Evolutionary conservation across 148 eudicot genomes (phyloP).

Genomic region (Polygonum maritimum): DNA sequence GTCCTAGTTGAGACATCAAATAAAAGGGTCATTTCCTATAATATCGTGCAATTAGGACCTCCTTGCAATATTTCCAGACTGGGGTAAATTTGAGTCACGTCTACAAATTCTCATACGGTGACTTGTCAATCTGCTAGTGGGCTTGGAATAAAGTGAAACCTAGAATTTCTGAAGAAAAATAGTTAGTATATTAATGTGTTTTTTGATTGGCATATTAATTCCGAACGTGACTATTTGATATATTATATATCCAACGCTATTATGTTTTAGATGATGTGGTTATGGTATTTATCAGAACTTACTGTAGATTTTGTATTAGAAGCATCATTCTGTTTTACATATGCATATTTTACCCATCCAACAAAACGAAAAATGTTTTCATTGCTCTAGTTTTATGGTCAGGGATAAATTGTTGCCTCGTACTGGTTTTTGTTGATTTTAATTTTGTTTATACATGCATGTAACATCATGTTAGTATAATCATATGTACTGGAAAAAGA

Average conservation of each 20-base stretch:
- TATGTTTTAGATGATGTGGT: neutral
- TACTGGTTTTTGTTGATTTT: neutral
- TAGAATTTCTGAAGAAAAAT: neutral
- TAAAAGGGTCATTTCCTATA: neutral
- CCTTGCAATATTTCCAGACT: neutral
- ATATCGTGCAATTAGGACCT: neutral
- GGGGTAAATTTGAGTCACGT: neutral
- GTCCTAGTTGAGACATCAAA: neutral
- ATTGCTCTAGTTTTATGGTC: neutral
- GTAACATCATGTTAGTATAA: neutral
- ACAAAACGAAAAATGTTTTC: neutral
- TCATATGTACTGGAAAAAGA: neutral
- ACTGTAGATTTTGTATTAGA: neutral
- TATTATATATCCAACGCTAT: neutral
- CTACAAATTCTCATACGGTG: neutral
- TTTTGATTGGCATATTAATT: neutral
- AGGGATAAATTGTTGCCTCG: neutral
- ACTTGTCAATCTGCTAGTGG: neutral
- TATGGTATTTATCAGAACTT: neutral
- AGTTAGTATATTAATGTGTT: neutral
- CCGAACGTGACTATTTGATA: neutral
- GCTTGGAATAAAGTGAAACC: neutral
- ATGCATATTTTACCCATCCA: neutral
- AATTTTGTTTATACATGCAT: neutral
- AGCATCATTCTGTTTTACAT: neutral